Conservation (phyloP, 495 filamentous ascomycete genomes). For the Penicillium bialowiezense region DNA sequence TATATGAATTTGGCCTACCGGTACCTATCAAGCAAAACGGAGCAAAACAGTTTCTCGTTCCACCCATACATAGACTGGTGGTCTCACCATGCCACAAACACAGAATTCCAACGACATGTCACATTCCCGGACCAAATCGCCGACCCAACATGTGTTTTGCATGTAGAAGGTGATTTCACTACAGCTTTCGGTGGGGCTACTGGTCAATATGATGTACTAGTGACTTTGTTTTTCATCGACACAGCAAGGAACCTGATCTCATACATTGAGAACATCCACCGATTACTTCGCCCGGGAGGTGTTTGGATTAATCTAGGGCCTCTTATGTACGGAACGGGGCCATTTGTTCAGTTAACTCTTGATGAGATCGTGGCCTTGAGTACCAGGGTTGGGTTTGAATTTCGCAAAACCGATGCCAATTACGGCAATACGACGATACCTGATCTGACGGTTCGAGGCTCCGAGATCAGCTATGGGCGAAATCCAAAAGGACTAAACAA, state of each 20-base stretch:
- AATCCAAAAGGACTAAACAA: conserved; percentile 23
- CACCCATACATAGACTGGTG: conserved; percentile 45
- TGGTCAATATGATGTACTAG: conserved; percentile 35
- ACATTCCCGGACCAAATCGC: conserved; percentile 29
- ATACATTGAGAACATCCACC: conserved; percentile 43
- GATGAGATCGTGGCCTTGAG: conserved; percentile 20
- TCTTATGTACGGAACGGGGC: conserved; percentile 26
- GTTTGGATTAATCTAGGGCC: conserved; percentile 48
- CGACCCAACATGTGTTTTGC: conserved; percentile 18
- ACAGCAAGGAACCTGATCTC: conserved; percentile 44
- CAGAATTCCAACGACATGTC: conserved; percentile 36
- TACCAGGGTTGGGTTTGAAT: conserved; percentile 15
- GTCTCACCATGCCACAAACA: conserved; percentile 40
- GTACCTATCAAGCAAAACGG: conserved; percentile 15
- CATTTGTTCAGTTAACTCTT: conserved; percentile 23
- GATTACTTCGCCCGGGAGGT: conserved; percentile 35
- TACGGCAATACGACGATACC: conserved; percentile 11
- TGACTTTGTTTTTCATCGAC: conserved; percentile 52
- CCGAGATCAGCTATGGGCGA: conserved; percentile 19
- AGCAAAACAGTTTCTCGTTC: conserved; percentile 14
- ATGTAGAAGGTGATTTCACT: conserved; percentile 46
- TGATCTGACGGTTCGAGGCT: conserved; percentile 6
- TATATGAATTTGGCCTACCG: conserved; percentile 42
- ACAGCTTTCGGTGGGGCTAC: conserved; percentile 14
- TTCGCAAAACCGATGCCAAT: conserved; percentile 8